Evolutionary conservation across 306 rosid species (phyloP).

Genomic region (Gleditsia sinensis): DNA sequence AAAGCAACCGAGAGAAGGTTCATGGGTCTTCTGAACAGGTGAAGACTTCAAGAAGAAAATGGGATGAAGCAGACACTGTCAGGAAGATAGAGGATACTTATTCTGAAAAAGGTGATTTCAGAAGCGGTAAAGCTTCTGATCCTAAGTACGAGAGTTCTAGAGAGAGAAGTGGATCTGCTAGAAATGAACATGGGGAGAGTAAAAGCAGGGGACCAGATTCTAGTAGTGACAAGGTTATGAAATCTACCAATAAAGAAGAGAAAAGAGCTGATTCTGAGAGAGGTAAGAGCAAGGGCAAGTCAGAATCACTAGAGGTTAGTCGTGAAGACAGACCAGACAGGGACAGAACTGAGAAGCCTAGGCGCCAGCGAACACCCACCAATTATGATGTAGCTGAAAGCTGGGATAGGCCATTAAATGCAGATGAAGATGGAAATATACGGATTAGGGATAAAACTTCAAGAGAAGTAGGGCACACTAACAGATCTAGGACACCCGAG

Average conservation of each 20-base stretch:
- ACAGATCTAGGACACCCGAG: slow-evolving; percentile 85
- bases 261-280: slow-evolving; percentile 73
- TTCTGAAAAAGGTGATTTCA: slow-evolving; percentile 61
- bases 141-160: slow-evolving; percentile 59
- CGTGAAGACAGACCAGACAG: slow-evolving; percentile 61
- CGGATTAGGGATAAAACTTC: slow-evolving; percentile 64
- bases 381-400: slow-evolving; percentile 63
- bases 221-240: slow-evolving; percentile 54
- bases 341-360: slow-evolving; percentile 69
- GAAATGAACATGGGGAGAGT: slow-evolving; percentile 72
- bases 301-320: slow-evolving; percentile 51
- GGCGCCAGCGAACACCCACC: slow-evolving; percentile 60
- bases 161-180: slow-evolving; percentile 65
- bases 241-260: slow-evolving; percentile 65
- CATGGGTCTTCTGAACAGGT: slow-evolving; percentile 72
- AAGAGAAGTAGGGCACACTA: slow-evolving; percentile 58
- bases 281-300: slow-evolving; percentile 69
- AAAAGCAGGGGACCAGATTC: slow-evolving; percentile 56
- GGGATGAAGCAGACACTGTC: slow-evolving; percentile 80
- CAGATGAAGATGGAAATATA: slow-evolving; percentile 65
- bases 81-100: slow-evolving; percentile 53
- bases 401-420: slow-evolving; percentile 61
- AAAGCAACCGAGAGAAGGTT: slow-evolving; percentile 67
- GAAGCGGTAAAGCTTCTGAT: slow-evolving; percentile 63
- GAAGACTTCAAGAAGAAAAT: slow-evolving; percentile 80